A percentile compares a stretch with the other conserved stretches of the same genome.
These are phyloP conservation scores for Tuber aestivum DNA, from an alignment of 495 filamentous ascomycete species.

Conservation along the genomic window DNA sequence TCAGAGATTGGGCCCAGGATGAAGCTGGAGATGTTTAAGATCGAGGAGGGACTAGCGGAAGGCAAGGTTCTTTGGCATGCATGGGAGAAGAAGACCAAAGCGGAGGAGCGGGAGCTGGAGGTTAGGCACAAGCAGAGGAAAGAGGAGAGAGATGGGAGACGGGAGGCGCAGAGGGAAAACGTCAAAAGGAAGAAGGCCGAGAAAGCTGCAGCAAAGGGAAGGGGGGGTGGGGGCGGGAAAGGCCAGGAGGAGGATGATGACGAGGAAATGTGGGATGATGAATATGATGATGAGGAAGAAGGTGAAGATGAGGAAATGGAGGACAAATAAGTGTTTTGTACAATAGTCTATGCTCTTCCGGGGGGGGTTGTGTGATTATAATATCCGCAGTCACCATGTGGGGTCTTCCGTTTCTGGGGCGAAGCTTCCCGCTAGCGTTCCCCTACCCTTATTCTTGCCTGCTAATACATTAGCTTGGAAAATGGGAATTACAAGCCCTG, in stretches of 20 bases:
- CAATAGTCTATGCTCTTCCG: background rate
- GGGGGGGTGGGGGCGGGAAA: slow-evolving; percentile 53
- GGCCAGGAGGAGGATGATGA: slow-evolving; percentile 51
- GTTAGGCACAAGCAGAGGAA: slow-evolving; percentile 69
- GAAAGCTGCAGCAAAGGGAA: slow-evolving; percentile 53
- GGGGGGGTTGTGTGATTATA: background rate
- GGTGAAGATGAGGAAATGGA: slow-evolving; percentile 17
- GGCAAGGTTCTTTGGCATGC: slow-evolving; percentile 98
- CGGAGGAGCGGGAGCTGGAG: slow-evolving; percentile 71
- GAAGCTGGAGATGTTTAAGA: slow-evolving; percentile 83
- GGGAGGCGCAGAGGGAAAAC: slow-evolving; percentile 76
- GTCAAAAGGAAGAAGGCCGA: slow-evolving; percentile 73
- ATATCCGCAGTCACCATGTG: background rate
- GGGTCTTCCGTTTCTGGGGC: background rate
- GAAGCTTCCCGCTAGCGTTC: background rate
- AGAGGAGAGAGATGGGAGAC: slow-evolving; percentile 74
- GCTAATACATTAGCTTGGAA: background rate
- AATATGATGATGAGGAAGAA: slow-evolving; percentile 10
- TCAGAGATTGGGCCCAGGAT: slow-evolving; percentile 88
- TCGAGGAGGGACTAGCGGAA: slow-evolving; percentile 86
- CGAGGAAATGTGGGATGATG: slow-evolving; percentile 33
- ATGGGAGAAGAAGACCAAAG: slow-evolving; percentile 72
- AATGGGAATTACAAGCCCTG: background rate
- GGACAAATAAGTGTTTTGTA: slow-evolving; percentile 26
- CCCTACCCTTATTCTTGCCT: background rate